These are phyloP conservation scores for Jacaranda copaia DNA, from an alignment of 257 asterid genomes.

Conservation along the genomic window DNA sequence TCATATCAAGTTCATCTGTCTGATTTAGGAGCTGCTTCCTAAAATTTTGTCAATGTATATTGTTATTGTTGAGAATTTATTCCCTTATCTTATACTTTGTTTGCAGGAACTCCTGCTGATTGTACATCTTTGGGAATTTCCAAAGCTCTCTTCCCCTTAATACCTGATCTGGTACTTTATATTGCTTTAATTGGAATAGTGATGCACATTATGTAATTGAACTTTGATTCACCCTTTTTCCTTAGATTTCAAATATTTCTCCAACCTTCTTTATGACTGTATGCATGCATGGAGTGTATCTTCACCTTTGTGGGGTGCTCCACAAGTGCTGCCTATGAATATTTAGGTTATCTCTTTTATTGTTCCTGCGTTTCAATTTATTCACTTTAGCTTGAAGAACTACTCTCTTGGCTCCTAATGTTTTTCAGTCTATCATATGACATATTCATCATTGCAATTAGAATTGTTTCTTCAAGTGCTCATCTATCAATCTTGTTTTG, in stretches of 20 bases:
- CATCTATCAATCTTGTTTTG: slow-evolving; percentile 40
- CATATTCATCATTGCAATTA: slow-evolving; percentile 9
- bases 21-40: slow-evolving; percentile 4
- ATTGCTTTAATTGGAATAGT: slow-evolving; percentile 17
- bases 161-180: slow-evolving; percentile 76
- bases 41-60: background rate
- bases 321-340: background rate
- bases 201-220: background rate
- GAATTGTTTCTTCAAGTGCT: slow-evolving; percentile 20
- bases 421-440: background rate
- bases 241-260: background rate
- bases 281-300: background rate
- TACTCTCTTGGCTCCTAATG: slow-evolving; percentile 16
- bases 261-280: background rate
- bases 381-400: slow-evolving; percentile 21
- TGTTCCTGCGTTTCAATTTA: slow-evolving; percentile 6
- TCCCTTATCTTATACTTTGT: slow-evolving; percentile 8
- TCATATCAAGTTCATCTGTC: background rate
- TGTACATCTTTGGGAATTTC: slow-evolving; percentile 89
- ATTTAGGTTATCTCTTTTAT: slow-evolving; percentile 13
- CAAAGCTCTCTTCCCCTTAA: slow-evolving; percentile 61
- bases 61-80: slow-evolving; percentile 7
- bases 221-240: background rate
- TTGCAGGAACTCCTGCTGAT: slow-evolving; percentile 87
- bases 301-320: background rate